Percentiles rank a stretch among this genome's conserved stretches.
phyloP scores from a whole-genome alignment of 1,139 yeast genomes.

The Meyerozyma athensensis region DNA sequence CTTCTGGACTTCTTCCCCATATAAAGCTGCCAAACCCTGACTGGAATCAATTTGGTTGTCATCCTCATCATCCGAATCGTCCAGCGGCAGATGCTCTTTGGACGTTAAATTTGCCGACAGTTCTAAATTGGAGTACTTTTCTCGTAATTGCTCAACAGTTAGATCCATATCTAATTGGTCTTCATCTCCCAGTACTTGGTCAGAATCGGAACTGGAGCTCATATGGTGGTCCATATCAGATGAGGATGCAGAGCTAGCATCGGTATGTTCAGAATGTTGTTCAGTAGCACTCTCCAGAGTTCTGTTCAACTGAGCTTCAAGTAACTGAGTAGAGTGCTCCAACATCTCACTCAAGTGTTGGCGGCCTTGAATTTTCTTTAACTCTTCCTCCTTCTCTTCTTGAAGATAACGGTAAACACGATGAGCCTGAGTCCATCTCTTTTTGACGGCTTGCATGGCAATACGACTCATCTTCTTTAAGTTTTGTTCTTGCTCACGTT shows the following conservation, averaged over 20 bases:
- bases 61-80: slow-evolving; percentile 10
- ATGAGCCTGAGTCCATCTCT: slow-evolving; percentile 87
- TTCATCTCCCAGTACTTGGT: slow-evolving; percentile 15
- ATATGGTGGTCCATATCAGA: slow-evolving; percentile 13
- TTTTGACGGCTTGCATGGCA: slow-evolving; percentile 80
- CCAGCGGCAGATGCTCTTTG: slow-evolving; percentile 2
- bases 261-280: slow-evolving; percentile 16
- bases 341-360: slow-evolving; percentile 84
- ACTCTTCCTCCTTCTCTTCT: slow-evolving; percentile 57
- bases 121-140: slow-evolving; percentile 57
- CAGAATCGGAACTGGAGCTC: slow-evolving; percentile 26
- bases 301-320: slow-evolving; percentile 73
- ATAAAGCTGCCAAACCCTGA: slow-evolving; percentile 31
- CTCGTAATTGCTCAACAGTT: slow-evolving; percentile 59
- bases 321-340: slow-evolving; percentile 83
- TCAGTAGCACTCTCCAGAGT: slow-evolving; percentile 22
- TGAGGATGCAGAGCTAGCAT: slow-evolving; percentile 10
- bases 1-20: slow-evolving; percentile 12
- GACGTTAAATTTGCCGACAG: slow-evolving; percentile 15
- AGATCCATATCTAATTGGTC: slow-evolving; percentile 48
- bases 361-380: slow-evolving; percentile 74
- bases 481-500: slow-evolving; percentile 65
- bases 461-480: slow-evolving; percentile 67
- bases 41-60: slow-evolving; percentile 18
- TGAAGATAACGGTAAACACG: slow-evolving; percentile 63